phyloP scores from a whole-genome alignment of 805 yeast genomes.

The Nakazawaea populi region DNA sequence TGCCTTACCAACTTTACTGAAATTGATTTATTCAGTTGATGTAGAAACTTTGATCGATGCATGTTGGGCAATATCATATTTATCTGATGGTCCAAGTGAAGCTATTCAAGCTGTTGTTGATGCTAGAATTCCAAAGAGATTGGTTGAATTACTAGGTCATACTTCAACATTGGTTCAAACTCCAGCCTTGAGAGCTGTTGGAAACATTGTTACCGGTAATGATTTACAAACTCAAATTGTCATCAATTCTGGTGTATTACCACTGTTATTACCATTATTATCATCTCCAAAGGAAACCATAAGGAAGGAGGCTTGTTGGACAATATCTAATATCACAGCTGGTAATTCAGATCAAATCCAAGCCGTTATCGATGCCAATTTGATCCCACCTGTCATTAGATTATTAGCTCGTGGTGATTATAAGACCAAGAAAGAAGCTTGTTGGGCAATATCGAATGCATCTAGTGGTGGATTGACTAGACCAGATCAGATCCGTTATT shows the following conservation, averaged over 20 bases:
- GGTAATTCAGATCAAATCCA: conserved; percentile 95
- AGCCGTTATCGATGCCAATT: conserved; percentile 91
- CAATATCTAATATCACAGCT: conserved; percentile 95
- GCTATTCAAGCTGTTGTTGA: conserved; percentile 97
- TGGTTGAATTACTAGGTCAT: conserved; percentile 85
- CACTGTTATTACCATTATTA: conserved; percentile 76
- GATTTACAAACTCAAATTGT: conserved; percentile 94
- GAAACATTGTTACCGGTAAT: conserved; percentile 96
- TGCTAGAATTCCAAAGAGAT: conserved; percentile 89
- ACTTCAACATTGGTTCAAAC: conserved; percentile 86
- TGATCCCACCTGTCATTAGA: conserved; percentile 85
- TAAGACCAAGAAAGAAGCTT: conserved; percentile 96
- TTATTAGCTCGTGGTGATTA: conserved; percentile 79
- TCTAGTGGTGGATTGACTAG: conserved; percentile 89
- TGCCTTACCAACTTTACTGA: conserved; percentile 88
- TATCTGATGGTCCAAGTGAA: conserved; percentile 88
- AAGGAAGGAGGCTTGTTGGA: conserved; percentile 98
- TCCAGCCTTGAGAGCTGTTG: conserved; percentile 95
- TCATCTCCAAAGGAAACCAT: conserved; percentile 85
- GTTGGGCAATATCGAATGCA: conserved; percentile 99
- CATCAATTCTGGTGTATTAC: conserved; percentile 86
- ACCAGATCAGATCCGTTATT: conserved; percentile 90
- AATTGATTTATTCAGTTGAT: conserved; percentile 84
- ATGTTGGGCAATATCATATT: conserved; percentile 96
- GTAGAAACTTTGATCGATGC: conserved; percentile 94